phyloP scores from a whole-genome alignment of 208 protist genomes.

The Tritrichomonas musculus region DNA sequence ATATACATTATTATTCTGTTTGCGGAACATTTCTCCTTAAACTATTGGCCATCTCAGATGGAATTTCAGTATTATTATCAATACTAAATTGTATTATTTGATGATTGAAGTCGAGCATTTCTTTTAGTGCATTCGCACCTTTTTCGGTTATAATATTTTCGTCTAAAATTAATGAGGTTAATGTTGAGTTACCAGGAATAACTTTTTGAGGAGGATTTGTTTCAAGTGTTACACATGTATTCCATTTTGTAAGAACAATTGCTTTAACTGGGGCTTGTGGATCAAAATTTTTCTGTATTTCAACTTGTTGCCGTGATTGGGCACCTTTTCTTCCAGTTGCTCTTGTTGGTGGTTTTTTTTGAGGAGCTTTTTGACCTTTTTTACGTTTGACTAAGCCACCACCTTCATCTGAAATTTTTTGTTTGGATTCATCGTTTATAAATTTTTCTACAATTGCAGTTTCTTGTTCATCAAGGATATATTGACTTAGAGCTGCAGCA shows the following conservation, averaged over 20 bases:
- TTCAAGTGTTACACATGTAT: background rate
- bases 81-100: slow-evolving; percentile 21
- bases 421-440: slow-evolving; percentile 10
- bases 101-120: background rate
- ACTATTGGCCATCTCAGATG: background rate
- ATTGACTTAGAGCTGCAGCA: background rate
- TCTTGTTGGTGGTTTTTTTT: background rate
- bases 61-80: background rate
- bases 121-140: background rate
- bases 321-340: background rate
- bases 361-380: slow-evolving; percentile 21
- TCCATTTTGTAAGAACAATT: background rate
- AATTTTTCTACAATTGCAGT: background rate
- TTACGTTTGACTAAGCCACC: background rate
- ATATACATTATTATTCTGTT: no score
- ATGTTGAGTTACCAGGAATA: background rate
- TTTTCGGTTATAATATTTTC: background rate
- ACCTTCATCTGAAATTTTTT: slow-evolving; percentile 29
- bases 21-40: background rate
- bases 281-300: background rate
- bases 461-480: background rate
- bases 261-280: background rate
- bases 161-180: background rate
- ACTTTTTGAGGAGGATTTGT: background rate
- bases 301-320: background rate